These are phyloP conservation scores for Przewalskia tangutica DNA, from an alignment of 257 asterid species.

Conservation along the genomic window DNA sequence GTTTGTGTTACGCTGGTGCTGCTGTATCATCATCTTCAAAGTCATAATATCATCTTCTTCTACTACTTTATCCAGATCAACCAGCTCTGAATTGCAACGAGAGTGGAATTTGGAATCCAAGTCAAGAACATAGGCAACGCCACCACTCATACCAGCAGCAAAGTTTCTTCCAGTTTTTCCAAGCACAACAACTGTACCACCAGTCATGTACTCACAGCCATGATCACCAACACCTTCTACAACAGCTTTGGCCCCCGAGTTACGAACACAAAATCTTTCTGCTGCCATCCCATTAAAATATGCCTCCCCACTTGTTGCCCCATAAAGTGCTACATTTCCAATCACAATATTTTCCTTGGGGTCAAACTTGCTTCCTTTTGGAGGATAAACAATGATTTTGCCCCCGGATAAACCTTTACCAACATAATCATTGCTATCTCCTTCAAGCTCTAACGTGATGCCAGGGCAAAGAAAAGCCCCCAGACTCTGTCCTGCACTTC, in stretches of 20 bases:
- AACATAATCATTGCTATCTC: conserved; percentile 97
- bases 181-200: conserved; percentile 84
- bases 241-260: conserved; percentile 92
- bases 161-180: conserved; percentile 94
- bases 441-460: conserved; percentile 91
- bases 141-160: conserved; percentile 99
- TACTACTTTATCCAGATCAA: conserved; percentile 83
- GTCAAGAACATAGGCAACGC: conserved; percentile 82
- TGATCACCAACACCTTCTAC: conserved; percentile 99
- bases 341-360: conserved; percentile 92
- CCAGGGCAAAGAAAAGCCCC: conserved; percentile 99
- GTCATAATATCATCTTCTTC: conserved; percentile 80
- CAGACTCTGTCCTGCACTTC: conserved; percentile 99
- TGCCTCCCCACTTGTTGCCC: conserved; percentile 93
- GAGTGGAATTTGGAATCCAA: conserved; percentile 55
- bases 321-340: conserved; percentile 96
- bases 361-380: conserved; percentile 73
- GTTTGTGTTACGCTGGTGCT: conserved; percentile 90
- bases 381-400: conserved; percentile 81
- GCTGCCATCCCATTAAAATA: conserved; percentile 99
- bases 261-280: conserved; percentile 94
- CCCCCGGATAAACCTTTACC: conserved; percentile 99
- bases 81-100: conserved; percentile 82
- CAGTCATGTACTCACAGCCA: conserved; percentile 99
- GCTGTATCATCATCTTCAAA: conserved; percentile 91